A percentile compares a stretch with the other conserved stretches of the same genome.
These are phyloP conservation scores for Neopestalotiopsis sp. DNA, from an alignment of 2,329 filamentous ascomycete genomes.

Conservation along the genomic window DNA sequence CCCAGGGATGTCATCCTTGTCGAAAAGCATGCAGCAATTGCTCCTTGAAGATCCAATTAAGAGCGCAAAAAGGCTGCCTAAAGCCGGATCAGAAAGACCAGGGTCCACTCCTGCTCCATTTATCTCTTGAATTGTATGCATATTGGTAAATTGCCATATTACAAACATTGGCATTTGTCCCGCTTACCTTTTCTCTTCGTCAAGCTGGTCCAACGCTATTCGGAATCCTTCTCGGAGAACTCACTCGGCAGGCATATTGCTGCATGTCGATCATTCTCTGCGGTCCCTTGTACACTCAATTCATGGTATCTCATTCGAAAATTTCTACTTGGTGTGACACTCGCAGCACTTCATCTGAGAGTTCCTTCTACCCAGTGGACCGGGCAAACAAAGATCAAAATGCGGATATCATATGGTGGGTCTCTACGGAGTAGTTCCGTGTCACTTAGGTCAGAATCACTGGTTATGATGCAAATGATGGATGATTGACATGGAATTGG, in stretches of 20 bases:
- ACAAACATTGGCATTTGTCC: constrained; percentile 2
- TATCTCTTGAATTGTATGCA: neutral
- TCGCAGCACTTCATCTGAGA: too few species aligned
- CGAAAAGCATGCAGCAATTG: neutral
- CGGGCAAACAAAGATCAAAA: too few species aligned
- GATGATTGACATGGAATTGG: neutral
- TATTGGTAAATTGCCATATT: constrained; percentile 4
- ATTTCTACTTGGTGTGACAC: too few species aligned
- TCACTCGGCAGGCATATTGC: neutral
- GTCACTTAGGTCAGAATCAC: neutral
- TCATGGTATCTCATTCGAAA: too few species aligned
- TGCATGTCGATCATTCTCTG: too few species aligned
- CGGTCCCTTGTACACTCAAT: too few species aligned
- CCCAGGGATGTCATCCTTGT: neutral
- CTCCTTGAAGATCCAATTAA: neutral
- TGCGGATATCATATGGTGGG: too few species aligned
- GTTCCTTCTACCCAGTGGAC: too few species aligned
- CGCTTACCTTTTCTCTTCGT: neutral
- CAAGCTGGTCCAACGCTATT: neutral
- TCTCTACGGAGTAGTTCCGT: neutral
- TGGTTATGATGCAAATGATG: neutral
- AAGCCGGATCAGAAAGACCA: neutral
- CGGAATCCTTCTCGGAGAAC: neutral
- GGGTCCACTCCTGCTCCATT: neutral
- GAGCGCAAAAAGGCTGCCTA: neutral